phyloP scores from a whole-genome alignment of 116 monocot species.

The Zostera marina region DNA sequence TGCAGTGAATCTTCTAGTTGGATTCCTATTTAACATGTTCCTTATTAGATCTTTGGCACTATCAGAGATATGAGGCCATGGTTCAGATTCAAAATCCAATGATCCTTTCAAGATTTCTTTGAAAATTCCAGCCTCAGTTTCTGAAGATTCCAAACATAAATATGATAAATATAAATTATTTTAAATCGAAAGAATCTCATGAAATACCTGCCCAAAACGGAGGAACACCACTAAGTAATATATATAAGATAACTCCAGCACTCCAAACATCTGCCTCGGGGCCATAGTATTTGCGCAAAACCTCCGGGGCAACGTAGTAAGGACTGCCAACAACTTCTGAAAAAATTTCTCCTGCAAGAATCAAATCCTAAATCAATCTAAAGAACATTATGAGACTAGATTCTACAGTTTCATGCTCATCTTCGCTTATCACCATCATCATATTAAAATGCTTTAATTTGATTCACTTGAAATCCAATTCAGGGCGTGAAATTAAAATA shows the following conservation, averaged over 20 bases:
- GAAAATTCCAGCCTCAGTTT: slow-evolving; percentile 94
- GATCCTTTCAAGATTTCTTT: slow-evolving; percentile 61
- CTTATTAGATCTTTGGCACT: slow-evolving; percentile 83
- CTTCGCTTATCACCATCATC: no score
- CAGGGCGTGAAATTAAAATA: no score
- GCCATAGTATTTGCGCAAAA: slow-evolving; percentile 28
- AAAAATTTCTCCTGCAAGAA: slow-evolving; percentile 11
- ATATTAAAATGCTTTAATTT: no score
- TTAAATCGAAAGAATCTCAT: not conserved
- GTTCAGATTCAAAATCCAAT: slow-evolving; percentile 87
- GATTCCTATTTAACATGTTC: slow-evolving; percentile 66
- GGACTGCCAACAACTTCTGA: slow-evolving; percentile 24
- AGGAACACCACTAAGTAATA: slow-evolving; percentile 27
- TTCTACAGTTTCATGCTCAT: no score
- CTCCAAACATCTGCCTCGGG: slow-evolving; percentile 15
- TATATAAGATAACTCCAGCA: slow-evolving; percentile 24
- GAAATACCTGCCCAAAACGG: slow-evolving; percentile 38
- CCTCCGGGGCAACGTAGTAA: slow-evolving; percentile 44
- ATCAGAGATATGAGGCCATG: slow-evolving; percentile 81
- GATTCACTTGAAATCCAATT: no score
- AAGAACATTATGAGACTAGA: no score
- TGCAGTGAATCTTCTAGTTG: slow-evolving; percentile 54
- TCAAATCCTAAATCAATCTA: not conserved
- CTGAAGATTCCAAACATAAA: slow-evolving; percentile 12
- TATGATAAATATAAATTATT: not conserved